phyloP scores from a whole-genome alignment of 1,284 basidiomycete species.

The Ustilago sp. region DNA sequence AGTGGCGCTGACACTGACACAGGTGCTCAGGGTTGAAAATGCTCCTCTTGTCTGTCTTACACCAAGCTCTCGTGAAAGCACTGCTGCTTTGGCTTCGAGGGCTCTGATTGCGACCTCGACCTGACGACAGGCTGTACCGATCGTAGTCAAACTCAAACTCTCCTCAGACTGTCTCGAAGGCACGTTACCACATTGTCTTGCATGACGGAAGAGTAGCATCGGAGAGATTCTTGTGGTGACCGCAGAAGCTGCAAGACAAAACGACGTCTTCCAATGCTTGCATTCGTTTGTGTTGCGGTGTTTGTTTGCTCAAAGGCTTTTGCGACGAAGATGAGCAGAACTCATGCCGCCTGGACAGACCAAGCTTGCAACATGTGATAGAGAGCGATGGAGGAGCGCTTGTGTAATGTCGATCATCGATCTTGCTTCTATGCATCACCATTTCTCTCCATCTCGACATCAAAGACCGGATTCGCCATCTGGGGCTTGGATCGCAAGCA shows the following conservation, averaged over 20 bases:
- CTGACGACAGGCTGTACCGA: background rate
- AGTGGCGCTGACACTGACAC: no score
- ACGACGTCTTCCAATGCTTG: background rate
- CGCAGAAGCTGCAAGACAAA: background rate
- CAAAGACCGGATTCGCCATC: background rate
- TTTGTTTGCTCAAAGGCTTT: background rate
- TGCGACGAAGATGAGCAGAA: conserved; percentile 2
- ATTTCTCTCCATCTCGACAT: background rate
- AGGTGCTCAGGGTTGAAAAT: background rate
- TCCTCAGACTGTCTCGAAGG: background rate
- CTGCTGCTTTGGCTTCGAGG: background rate
- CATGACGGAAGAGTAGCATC: background rate
- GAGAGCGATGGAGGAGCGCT: background rate
- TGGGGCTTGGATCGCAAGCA: background rate
- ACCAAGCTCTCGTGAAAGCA: background rate
- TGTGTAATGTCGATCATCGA: conserved; percentile 17
- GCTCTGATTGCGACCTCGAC: background rate
- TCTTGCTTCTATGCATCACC: conserved; percentile 7
- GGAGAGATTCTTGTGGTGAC: background rate
- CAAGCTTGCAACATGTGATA: background rate
- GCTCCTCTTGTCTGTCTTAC: background rate
- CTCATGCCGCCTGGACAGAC: background rate
- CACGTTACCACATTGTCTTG: background rate
- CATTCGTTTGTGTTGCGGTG: background rate
- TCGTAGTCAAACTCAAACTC: background rate